A percentile compares a stretch with the other conserved stretches of the same genome.
These are phyloP conservation scores for Ceratobasidium sp. DNA, from an alignment of 1,284 basidiomycete species.

Conservation along the genomic window DNA sequence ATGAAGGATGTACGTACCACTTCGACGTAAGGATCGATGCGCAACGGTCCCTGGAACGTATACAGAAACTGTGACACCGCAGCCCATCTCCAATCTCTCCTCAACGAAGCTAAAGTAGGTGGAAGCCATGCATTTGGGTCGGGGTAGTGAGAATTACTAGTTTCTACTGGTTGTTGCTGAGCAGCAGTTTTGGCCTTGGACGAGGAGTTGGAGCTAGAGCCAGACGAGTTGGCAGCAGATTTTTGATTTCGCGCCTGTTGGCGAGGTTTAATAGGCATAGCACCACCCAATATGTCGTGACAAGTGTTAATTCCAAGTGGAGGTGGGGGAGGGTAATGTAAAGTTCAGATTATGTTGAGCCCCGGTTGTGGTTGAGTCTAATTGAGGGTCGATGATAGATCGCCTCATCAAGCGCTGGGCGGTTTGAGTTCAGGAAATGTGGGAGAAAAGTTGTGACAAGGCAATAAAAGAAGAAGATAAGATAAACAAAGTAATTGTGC, in stretches of 20 bases:
- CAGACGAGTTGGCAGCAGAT: conserved; percentile 6
- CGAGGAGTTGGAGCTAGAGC: conserved; percentile 12
- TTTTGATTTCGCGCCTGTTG: conserved; percentile 29
- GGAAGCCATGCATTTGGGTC: conserved; percentile 43
- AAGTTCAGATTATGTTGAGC: conserved; percentile 10
- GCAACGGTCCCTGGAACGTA: conserved; percentile 77
- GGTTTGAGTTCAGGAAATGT: not conserved
- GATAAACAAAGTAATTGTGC: not conserved
- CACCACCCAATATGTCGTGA: not conserved
- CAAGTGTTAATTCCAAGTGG: not conserved
- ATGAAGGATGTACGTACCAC: conserved; percentile 63
- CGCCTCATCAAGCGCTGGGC: conserved; percentile 23
- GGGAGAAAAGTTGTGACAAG: not conserved
- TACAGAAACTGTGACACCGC: conserved; percentile 85
- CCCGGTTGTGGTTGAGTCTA: conserved; percentile 38
- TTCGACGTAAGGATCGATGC: conserved; percentile 74
- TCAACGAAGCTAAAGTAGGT: conserved; percentile 55
- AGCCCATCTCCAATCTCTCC: conserved; percentile 87
- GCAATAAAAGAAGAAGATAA: not conserved
- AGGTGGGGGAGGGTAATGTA: conserved; percentile 16
- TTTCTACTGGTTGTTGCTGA: not conserved
- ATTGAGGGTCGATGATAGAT: conserved; percentile 4
- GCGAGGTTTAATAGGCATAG: conserved; percentile 36
- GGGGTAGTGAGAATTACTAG: conserved; percentile 7
- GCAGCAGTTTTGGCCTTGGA: conserved; percentile 18